Conservation (phyloP, 2,329 filamentous ascomycete species). For the Aspergillus udagawae region DNA sequence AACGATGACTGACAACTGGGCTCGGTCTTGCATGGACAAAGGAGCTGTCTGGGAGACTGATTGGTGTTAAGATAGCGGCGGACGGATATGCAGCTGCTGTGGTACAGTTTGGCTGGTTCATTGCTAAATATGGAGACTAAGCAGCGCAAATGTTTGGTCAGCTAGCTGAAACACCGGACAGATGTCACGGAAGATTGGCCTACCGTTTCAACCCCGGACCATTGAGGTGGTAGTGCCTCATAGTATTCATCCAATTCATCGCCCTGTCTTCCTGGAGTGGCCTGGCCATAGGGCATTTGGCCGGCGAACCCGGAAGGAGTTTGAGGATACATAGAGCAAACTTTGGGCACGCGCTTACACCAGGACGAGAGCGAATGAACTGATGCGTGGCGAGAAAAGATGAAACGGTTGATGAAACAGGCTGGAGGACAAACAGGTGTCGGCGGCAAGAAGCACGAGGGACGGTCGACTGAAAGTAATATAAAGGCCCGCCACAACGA, state of each 20-base stretch:
- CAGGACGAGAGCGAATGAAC: neutral
- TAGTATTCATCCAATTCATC: constrained; percentile 30
- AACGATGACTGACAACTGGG: constrained; percentile 34
- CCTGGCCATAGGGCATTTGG: constrained; percentile 26
- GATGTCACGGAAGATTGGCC: constrained; percentile 7
- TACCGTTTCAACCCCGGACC: constrained; percentile 30
- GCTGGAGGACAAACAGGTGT: neutral
- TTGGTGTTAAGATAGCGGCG: constrained; percentile 32
- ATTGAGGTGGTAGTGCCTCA: constrained; percentile 22
- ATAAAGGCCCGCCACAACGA: neutral
- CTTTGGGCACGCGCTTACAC: constrained; percentile 3
- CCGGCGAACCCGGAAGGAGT: constrained; percentile 14
- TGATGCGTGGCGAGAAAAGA: constrained; percentile 14
- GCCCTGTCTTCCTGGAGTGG: constrained; percentile 14
- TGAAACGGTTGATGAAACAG: constrained; percentile 24
- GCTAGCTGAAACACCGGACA: constrained; percentile 6
- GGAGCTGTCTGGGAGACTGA: constrained; percentile 36
- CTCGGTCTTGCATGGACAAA: constrained; percentile 29
- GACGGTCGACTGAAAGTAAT: neutral
- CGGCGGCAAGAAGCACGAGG: neutral
- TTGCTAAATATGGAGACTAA: constrained; percentile 23
- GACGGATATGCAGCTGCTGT: constrained; percentile 26
- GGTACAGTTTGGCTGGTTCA: constrained; percentile 28
- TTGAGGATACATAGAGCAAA: constrained; percentile 24
- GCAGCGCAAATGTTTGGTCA: constrained; percentile 5